phyloP scores from a whole-genome alignment of 176 grass and related monocot genomes.

The Puccinellia tenuiflora region DNA sequence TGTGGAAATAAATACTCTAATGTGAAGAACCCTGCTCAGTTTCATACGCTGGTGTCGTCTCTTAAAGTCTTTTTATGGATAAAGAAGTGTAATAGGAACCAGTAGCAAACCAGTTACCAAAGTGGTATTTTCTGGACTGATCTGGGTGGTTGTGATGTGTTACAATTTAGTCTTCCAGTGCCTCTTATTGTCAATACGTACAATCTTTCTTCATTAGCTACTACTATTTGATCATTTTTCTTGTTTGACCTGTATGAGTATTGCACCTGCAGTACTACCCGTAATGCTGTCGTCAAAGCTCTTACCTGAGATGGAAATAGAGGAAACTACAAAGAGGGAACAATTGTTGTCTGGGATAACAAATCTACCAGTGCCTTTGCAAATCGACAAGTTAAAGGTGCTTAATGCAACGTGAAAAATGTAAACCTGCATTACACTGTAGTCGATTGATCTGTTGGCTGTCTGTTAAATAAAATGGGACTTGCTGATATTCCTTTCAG shows the following conservation, averaged over 20 bases:
- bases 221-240: background rate
- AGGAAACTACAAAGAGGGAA: conserved; percentile 81
- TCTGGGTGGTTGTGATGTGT: background rate
- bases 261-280: conserved; percentile 73
- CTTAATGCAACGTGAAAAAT: conserved; percentile 8
- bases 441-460: background rate
- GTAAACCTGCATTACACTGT: background rate
- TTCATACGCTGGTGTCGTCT: background rate
- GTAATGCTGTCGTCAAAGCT: conserved; percentile 96
- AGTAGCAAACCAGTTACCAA: background rate
- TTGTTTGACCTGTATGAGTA: background rate
- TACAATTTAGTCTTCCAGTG: conserved; percentile 9
- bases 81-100: background rate
- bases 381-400: conserved; percentile 94
- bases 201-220: background rate
- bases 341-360: conserved; percentile 66
- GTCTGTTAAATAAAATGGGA: conserved; percentile 9
- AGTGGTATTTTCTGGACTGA: background rate
- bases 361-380: conserved; percentile 58
- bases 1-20: background rate
- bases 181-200: background rate
- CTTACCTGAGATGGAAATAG: conserved; percentile 79
- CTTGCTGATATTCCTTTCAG: conserved; percentile 36
- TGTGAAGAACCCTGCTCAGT: background rate
- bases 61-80: background rate